phyloP scores from a whole-genome alignment of 345 rosid species.

The Populus deltoides region DNA sequence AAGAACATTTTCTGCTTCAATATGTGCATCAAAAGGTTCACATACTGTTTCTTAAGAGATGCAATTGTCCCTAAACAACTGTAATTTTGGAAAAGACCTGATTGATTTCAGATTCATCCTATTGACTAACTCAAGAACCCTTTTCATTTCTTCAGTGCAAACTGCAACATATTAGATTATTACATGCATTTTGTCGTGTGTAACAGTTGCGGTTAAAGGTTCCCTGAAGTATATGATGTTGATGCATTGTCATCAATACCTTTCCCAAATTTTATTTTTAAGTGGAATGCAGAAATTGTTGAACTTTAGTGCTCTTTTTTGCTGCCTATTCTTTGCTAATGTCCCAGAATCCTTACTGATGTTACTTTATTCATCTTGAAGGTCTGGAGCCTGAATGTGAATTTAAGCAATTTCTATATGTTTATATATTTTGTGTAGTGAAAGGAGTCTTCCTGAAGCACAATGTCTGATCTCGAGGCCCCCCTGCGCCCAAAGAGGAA shows the following conservation, averaged over 20 bases:
- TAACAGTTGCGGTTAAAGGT: too few species aligned
- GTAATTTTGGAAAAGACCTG: too few species aligned
- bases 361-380: neutral
- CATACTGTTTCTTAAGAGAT: too few species aligned
- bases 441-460: constrained; percentile 10
- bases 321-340: neutral
- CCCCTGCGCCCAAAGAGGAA: constrained; percentile 91
- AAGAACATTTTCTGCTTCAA: too few species aligned
- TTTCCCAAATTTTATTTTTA: neutral
- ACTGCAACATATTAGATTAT: too few species aligned
- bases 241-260: neutral
- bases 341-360: neutral
- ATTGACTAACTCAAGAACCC: too few species aligned
- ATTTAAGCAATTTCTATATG: neutral
- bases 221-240: neutral
- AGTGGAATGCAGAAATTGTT: neutral
- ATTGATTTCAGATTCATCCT: too few species aligned
- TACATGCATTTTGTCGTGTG: too few species aligned
- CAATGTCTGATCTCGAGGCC: constrained; percentile 79
- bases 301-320: too few species aligned
- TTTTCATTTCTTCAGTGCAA: too few species aligned
- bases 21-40: too few species aligned
- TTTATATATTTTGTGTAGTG: constrained; percentile 20
- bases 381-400: neutral
- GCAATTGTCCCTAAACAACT: too few species aligned